phyloP scores from a whole-genome alignment of 306 rosid genomes.

The Mimosa bimucronata region DNA sequence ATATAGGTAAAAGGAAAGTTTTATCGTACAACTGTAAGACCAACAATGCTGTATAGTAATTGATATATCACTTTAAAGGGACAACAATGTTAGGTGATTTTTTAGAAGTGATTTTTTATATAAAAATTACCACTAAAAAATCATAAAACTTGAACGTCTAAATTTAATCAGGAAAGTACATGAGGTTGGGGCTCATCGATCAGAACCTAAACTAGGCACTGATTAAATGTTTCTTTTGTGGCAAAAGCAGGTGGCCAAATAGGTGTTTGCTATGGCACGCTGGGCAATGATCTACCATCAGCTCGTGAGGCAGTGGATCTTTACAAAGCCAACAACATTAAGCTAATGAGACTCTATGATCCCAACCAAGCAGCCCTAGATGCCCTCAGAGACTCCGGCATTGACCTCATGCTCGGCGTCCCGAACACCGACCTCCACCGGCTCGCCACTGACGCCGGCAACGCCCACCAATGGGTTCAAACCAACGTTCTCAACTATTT shows the following conservation, averaged over 20 bases:
- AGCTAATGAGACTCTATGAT: conserved; percentile 46
- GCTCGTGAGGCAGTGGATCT: conserved; percentile 43
- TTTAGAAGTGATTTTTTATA: too few species aligned
- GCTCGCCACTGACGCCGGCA: conserved; percentile 35
- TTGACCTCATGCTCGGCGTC: conserved; percentile 49
- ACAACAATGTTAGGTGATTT: too few species aligned
- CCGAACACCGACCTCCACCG: conserved; percentile 46
- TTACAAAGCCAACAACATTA: conserved; percentile 46
- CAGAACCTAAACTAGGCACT: too few species aligned
- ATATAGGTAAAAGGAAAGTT: too few species aligned
- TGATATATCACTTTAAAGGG: too few species aligned
- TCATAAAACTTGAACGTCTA: too few species aligned
- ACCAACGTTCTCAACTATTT: not conserved
- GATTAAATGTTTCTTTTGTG: not conserved
- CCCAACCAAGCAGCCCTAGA: conserved; percentile 43
- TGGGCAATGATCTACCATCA: conserved; percentile 52
- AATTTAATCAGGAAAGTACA: too few species aligned
- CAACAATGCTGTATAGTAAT: too few species aligned
- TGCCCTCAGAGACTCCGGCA: conserved; percentile 48
- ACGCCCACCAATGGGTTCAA: conserved; percentile 42
- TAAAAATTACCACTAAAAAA: too few species aligned
- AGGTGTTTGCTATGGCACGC: conserved; percentile 55
- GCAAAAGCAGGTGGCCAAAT: conserved; percentile 41
- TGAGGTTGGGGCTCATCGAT: too few species aligned
- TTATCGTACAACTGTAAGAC: too few species aligned